These are phyloP conservation scores for Erigeron canadensis DNA, from an alignment of 129 eudicot species.

Conservation along the genomic window DNA sequence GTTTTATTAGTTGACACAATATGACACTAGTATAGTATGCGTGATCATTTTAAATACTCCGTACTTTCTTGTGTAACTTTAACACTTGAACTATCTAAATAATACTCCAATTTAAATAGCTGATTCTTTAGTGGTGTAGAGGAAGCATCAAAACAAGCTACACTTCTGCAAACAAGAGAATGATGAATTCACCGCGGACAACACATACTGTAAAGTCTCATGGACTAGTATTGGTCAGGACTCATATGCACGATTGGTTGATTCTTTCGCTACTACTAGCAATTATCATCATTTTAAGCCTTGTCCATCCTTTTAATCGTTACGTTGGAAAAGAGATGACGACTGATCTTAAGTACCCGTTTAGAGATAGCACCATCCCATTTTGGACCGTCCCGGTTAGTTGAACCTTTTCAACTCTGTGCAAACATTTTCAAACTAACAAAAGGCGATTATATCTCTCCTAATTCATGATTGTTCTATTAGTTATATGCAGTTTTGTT, in stretches of 20 bases:
- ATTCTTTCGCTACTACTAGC: constrained; percentile 30
- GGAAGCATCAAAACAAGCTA: neutral
- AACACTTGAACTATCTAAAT: neutral
- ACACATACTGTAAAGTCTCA: constrained; percentile 50
- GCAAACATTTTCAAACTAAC: neutral
- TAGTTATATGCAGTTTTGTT: constrained; percentile 44
- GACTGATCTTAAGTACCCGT: constrained; percentile 47
- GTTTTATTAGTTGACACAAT: neutral
- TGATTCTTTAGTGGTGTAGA: neutral
- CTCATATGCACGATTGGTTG: constrained; percentile 52
- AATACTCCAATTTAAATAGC: neutral
- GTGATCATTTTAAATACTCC: no score
- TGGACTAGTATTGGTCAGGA: constrained; percentile 38
- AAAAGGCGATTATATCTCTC: neutral
- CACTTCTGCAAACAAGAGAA: constrained; percentile 3
- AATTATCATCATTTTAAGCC: constrained; percentile 18
- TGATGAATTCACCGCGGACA: constrained; percentile 36
- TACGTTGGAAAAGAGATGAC: constrained; percentile 53
- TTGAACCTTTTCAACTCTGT: constrained; percentile 4
- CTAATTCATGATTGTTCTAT: neutral
- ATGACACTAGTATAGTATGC: no score
- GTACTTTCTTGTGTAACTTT: neutral
- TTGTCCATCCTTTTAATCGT: constrained; percentile 48
- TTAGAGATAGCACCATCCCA: constrained; percentile 49
- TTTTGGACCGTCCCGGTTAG: constrained; percentile 54